These are phyloP conservation scores for Diplocarpon mali DNA, from an alignment of 2,329 filamentous ascomycete genomes.

Conservation along the genomic window DNA sequence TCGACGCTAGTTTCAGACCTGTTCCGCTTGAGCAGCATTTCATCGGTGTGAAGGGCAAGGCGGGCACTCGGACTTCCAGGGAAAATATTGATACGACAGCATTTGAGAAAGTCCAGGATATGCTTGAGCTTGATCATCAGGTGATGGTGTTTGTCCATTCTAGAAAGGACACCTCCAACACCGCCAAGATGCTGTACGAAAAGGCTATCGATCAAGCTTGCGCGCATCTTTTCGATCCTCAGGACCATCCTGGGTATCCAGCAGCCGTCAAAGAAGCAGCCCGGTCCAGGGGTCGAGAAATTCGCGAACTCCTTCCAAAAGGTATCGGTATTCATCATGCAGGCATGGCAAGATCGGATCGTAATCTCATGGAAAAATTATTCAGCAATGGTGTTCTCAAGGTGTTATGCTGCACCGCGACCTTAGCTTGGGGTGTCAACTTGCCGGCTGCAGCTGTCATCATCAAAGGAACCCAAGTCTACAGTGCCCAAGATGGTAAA, in stretches of 20 bases:
- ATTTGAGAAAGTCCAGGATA: constrained; percentile 90
- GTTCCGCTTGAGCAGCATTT: constrained; percentile 97
- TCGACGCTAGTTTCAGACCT: constrained; percentile 88
- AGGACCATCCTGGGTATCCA: constrained; percentile 66
- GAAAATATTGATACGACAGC: constrained; percentile 82
- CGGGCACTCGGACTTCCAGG: constrained; percentile 66
- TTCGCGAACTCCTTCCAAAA: constrained; percentile 80
- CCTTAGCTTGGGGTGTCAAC: constrained; percentile 97
- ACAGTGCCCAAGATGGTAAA: constrained; percentile 92
- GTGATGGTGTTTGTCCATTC: constrained; percentile 99
- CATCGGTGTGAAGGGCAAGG: constrained; percentile 86
- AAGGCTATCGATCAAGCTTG: constrained; percentile 75
- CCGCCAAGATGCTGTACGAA: constrained; percentile 74
- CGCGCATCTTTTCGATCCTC: constrained; percentile 73
- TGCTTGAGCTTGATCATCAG: constrained; percentile 87
- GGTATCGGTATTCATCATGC: constrained; percentile 94
- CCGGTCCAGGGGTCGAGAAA: constrained; percentile 70
- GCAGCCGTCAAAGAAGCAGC: constrained; percentile 76
- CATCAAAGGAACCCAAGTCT: constrained; percentile 96
- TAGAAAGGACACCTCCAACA: constrained; percentile 82
- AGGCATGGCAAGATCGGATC: constrained; percentile 87
- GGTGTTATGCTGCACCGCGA: constrained; percentile 96
- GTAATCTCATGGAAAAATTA: constrained; percentile 89
- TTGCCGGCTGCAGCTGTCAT: constrained; percentile 91
- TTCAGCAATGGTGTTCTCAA: constrained; percentile 90